Conservation (phyloP, 768 basidiomycete genomes). For the Boletus eberwhitei region DNA sequence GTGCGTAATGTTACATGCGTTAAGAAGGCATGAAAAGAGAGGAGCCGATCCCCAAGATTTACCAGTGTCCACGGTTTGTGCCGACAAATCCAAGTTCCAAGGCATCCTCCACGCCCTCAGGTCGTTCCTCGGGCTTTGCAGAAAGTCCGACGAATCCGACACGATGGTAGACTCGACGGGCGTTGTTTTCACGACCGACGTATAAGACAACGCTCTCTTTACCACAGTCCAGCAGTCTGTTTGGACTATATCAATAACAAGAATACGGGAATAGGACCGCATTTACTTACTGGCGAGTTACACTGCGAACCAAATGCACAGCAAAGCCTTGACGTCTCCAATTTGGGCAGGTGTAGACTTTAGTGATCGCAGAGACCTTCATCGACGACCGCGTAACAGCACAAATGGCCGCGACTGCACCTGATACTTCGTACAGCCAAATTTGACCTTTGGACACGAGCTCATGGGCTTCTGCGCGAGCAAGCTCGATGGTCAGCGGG, state of each 20-base stretch:
- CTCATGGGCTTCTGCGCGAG: constrained; percentile 42
- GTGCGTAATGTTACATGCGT: neutral
- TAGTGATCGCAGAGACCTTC: constrained; percentile 52
- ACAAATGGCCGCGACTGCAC: constrained; percentile 46
- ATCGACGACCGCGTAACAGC: constrained; percentile 54
- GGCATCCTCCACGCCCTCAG: constrained; percentile 44
- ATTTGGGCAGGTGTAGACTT: constrained; percentile 49
- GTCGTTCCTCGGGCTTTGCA: constrained; percentile 30
- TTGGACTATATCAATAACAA: neutral
- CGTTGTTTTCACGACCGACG: constrained; percentile 50
- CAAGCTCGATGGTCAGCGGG: constrained; percentile 37
- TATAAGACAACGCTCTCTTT: constrained; percentile 52
- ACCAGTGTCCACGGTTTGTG: constrained; percentile 53
- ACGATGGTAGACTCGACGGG: constrained; percentile 50
- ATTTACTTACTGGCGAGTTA: constrained; percentile 40
- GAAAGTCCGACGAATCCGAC: constrained; percentile 50
- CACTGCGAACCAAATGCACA: constrained; percentile 47
- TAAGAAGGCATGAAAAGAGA: neutral
- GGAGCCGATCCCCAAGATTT: constrained; percentile 4
- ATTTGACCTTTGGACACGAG: constrained; percentile 48
- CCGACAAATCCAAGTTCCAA: constrained; percentile 53
- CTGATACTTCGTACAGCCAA: constrained; percentile 48
- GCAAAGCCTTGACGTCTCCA: constrained; percentile 49
- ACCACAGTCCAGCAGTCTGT: constrained; percentile 39
- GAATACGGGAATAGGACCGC: neutral